Evolutionary conservation across 495 filamentous ascomycete genomes (phyloP).

Genomic region (Delitschia confertaspora): DNA sequence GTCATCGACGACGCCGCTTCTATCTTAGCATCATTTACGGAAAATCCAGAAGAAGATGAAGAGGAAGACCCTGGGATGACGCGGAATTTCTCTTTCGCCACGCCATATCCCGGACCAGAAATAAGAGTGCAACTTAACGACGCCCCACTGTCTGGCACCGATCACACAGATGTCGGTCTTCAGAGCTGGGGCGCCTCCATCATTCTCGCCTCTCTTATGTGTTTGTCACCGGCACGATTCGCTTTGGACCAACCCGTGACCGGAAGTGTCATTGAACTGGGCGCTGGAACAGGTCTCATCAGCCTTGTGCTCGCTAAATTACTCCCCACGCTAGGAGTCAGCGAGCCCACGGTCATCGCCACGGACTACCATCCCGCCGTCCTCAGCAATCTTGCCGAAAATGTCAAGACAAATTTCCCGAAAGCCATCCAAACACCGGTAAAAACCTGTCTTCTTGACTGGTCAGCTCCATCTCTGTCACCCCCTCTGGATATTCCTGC

Average conservation of each 20-base stretch:
- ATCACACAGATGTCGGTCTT: constrained; percentile 20
- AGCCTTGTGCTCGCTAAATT: constrained; percentile 10
- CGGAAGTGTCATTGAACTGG: constrained; percentile 11
- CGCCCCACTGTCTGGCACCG: constrained; percentile 19
- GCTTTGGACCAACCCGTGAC: not conserved
- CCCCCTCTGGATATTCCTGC: not conserved
- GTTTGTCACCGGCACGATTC: constrained; percentile 4
- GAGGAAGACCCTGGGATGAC: constrained; percentile 5
- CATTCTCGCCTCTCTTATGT: constrained; percentile 9
- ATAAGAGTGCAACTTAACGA: constrained; percentile 14
- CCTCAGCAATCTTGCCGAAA: constrained; percentile 10
- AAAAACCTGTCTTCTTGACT: constrained; percentile 10
- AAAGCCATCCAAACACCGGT: not conserved
- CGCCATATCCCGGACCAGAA: not conserved
- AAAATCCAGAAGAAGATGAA: not conserved
- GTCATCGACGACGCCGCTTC: constrained; percentile 13
- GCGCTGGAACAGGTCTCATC: constrained; percentile 19
- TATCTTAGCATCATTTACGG: constrained; percentile 14
- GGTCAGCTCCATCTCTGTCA: constrained; percentile 1
- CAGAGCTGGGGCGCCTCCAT: constrained; percentile 23
- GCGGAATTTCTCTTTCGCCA: constrained; percentile 11
- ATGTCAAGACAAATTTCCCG: constrained; percentile 12
- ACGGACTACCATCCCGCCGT: constrained; percentile 19
- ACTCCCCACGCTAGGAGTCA: not conserved
- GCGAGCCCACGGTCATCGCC: constrained; percentile 1